These are phyloP conservation scores for Dactylellina parvicollis DNA, from an alignment of 2,329 filamentous ascomycete genomes.

Conservation along the genomic window DNA sequence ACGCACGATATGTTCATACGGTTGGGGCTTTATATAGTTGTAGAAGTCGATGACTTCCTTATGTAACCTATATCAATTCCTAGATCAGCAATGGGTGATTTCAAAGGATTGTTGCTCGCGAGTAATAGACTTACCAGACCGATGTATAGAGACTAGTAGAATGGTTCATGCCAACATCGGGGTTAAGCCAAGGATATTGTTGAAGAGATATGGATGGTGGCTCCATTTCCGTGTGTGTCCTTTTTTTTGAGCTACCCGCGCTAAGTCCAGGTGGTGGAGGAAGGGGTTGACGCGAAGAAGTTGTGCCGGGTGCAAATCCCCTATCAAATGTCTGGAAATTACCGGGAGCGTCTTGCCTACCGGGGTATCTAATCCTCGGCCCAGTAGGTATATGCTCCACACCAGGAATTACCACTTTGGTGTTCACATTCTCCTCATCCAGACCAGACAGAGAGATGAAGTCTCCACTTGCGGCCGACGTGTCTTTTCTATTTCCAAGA, in stretches of 20 bases:
- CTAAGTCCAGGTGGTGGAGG: conserved; percentile 14
- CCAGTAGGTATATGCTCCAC: conserved; percentile 55
- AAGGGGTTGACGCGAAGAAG: conserved; percentile 12
- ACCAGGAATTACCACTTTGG: conserved; percentile 56
- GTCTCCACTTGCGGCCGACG: conserved; percentile 69
- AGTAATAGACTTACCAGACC: conserved; percentile 66
- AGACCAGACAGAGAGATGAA: conserved; percentile 86
- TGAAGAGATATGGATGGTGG: conserved; percentile 58
- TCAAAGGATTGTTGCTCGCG: conserved; percentile 1
- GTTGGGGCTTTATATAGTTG: conserved; percentile 78
- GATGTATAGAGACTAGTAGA: conserved; percentile 67
- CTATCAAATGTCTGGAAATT: conserved; percentile 38
- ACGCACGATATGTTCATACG: conserved; percentile 81
- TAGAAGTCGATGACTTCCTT: conserved; percentile 92
- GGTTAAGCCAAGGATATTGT: conserved; percentile 72
- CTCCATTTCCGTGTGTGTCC: conserved; percentile 52
- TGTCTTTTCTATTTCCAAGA: conserved; percentile 23
- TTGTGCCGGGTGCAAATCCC: conserved; percentile 47
- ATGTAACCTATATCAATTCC: conserved; percentile 72
- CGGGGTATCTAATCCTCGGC: conserved; percentile 3
- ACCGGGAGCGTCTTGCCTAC: conserved; percentile 1
- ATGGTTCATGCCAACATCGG: conserved; percentile 64
- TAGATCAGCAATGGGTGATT: not conserved
- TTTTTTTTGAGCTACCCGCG: conserved; percentile 54
- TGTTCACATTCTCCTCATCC: conserved; percentile 67